Evolutionary conservation across 805 yeast species (phyloP).

Genomic region (Starmera pachycereana): DNA sequence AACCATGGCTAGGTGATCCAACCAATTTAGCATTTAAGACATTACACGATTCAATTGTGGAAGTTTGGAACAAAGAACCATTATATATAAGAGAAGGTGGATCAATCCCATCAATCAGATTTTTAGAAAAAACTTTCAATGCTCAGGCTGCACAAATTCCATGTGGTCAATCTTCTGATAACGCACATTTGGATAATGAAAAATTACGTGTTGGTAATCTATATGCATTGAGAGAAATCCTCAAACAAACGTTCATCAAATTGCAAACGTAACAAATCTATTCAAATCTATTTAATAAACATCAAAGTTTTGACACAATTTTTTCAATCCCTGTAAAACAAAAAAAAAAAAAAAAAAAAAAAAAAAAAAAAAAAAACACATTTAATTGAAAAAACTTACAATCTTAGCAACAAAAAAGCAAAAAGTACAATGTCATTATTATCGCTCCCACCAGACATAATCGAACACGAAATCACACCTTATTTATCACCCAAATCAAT

Average conservation of each 20-base stretch:
- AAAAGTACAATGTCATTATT: neutral
- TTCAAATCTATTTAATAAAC: too few relatives aligned
- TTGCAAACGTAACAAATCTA: slow-evolving; percentile 9
- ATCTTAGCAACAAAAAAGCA: neutral
- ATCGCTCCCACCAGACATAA: slow-evolving; percentile 20
- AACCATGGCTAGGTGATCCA: slow-evolving; percentile 94
- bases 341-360: too few relatives aligned
- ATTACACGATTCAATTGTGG: slow-evolving; percentile 47
- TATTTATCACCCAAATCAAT: slow-evolving; percentile 24
- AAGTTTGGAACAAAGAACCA: slow-evolving; percentile 77
- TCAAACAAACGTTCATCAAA: slow-evolving; percentile 20
- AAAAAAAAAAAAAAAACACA: too few relatives aligned
- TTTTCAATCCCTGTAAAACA: too few relatives aligned
- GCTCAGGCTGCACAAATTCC: slow-evolving; percentile 96
- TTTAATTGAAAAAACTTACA: too few relatives aligned
- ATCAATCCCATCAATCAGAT: slow-evolving; percentile 83
- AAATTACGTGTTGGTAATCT: slow-evolving; percentile 70
- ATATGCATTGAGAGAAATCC: slow-evolving; percentile 59
- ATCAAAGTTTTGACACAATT: too few relatives aligned
- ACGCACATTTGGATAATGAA: slow-evolving; percentile 88
- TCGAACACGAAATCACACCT: slow-evolving; percentile 25
- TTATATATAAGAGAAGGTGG: slow-evolving; percentile 93
- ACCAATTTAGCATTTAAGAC: slow-evolving; percentile 62
- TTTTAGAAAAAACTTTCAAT: slow-evolving; percentile 66
- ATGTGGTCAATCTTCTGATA: slow-evolving; percentile 91